Percentiles rank a stretch among this genome's conserved stretches.
These are phyloP conservation scores for Dactylellina drechsleri DNA, from an alignment of 2,329 filamentous ascomycete species.

Conservation along the genomic window DNA sequence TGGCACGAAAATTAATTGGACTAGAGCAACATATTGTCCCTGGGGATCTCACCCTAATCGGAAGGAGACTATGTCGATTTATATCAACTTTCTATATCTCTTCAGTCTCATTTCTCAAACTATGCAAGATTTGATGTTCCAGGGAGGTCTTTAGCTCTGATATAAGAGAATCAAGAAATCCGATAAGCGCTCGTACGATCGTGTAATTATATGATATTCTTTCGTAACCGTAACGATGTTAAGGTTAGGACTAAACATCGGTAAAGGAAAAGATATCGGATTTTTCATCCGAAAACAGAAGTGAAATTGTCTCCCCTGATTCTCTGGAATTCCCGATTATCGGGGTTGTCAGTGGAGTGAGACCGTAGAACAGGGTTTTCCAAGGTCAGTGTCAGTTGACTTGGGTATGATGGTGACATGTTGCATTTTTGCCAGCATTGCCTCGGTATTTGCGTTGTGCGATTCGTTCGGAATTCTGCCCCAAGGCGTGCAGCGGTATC, in stretches of 20 bases:
- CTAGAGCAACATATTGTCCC: background rate
- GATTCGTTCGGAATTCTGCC: background rate
- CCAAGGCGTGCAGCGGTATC: conserved; percentile 29
- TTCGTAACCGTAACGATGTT: too few species aligned
- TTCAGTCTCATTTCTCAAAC: background rate
- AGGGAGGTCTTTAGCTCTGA: background rate
- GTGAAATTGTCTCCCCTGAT: conserved; percentile 22
- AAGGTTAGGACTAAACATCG: background rate
- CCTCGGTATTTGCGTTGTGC: conserved; percentile 34
- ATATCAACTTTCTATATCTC: background rate
- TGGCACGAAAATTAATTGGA: too few species aligned
- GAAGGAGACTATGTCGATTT: conserved; percentile 42
- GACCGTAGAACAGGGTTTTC: conserved; percentile 9
- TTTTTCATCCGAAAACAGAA: background rate
- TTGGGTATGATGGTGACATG: conserved; percentile 35
- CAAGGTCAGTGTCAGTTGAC: conserved; percentile 25
- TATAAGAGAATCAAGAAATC: background rate
- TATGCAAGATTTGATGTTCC: background rate
- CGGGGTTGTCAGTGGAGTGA: conserved; percentile 36
- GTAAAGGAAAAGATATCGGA: background rate
- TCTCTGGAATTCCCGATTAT: conserved; percentile 37
- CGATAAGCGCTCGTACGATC: conserved; percentile 28
- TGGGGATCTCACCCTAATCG: conserved; percentile 8
- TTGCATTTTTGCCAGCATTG: conserved; percentile 32
- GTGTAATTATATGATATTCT: conserved; percentile 23